Base-by-base conservation (phyloP, 2,329 filamentous ascomycete species). In the Aspergillus sp. region DNA sequence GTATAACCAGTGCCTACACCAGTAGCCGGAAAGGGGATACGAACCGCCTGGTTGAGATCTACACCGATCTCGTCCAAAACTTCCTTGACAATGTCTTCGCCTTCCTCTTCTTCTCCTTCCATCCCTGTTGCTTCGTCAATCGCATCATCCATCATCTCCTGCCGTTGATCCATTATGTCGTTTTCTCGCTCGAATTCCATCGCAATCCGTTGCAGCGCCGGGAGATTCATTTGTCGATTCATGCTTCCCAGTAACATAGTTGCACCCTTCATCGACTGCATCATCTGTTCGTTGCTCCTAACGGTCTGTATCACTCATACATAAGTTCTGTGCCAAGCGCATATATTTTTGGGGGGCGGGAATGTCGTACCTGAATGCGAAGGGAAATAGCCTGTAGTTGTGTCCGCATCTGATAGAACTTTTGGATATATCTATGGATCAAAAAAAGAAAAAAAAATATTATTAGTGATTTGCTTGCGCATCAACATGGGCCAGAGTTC, bases 121-220 rank as follows among this genome's bases (percentile, higher is more conserved):
- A 96, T 81, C 23, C 96, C 95, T 68, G 95, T 97, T 50, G 93
- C 93, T 73, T 99, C 95, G 72, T 99, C 95, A 59, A 99, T 95
- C 19, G 92, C 93, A 75, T 98, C 95, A 72, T 98, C 93, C 95
- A 99, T 98, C 90, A 99, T 97, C 76, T 98, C 95, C 75, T 98
- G 93, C 63, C 95, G 86, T 77, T 98, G 92, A 68, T 99, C 95
- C 95, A 99, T 99, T 58, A 99, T 93, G 70, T 98, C 95, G 77
- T 98, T 99, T 77, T 99, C 95, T 69, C 91, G 89, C 78, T 99
- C 95, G 69, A 99, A 99, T 71, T 99, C 95, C 93, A 97, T 96
- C 19, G 95, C 93, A 72, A 99, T 99, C 57, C 93, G 87, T 75
- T 98, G 93, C 35, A 99, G 81, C 17, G 92, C 92, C 0, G 95